phyloP scores from a whole-genome alignment of 2,329 filamentous ascomycete genomes.

The Neofusicoccum umdonicola region DNA sequence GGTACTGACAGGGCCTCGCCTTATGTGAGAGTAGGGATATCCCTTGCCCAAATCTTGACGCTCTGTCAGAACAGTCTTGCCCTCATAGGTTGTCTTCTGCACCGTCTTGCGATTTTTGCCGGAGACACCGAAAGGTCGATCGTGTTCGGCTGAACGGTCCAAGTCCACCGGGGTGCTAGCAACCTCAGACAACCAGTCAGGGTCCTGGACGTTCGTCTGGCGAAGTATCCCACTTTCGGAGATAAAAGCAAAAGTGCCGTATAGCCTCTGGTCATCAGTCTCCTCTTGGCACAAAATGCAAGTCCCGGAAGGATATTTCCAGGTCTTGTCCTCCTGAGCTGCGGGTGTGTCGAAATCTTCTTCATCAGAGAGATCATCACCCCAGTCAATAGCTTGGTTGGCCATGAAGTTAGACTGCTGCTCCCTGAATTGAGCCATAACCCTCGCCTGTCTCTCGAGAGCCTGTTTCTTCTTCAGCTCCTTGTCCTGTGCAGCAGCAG shows the following conservation, averaged over 20 bases:
- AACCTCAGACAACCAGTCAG: constrained; percentile 81
- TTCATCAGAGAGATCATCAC: constrained; percentile 75
- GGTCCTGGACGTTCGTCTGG: constrained; percentile 78
- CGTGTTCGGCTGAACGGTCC: constrained; percentile 77
- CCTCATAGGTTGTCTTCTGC: constrained; percentile 70
- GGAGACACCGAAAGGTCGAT: constrained; percentile 87
- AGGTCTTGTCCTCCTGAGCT: constrained; percentile 69
- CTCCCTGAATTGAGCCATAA: constrained; percentile 98
- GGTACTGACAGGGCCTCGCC: constrained; percentile 76
- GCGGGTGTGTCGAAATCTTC: constrained; percentile 57
- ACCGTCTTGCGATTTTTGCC: constrained; percentile 79
- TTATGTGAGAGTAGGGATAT: constrained; percentile 68
- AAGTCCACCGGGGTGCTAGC: constrained; percentile 74
- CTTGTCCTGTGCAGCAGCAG: constrained; percentile 59
- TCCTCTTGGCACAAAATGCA: constrained; percentile 98
- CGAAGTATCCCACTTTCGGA: constrained; percentile 82
- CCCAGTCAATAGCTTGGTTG: constrained; percentile 86
- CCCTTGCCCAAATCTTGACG: constrained; percentile 85
- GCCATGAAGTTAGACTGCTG: constrained; percentile 95
- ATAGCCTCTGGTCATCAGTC: constrained; percentile 81
- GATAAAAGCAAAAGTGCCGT: constrained; percentile 89
- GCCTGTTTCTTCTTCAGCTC: constrained; percentile 90
- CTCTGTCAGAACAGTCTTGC: constrained; percentile 69
- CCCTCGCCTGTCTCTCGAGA: constrained; percentile 80
- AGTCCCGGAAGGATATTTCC: constrained; percentile 89